These are phyloP conservation scores for Leptomonas seymouri DNA, from an alignment of 208 protist genomes.

Conservation along the genomic window DNA sequence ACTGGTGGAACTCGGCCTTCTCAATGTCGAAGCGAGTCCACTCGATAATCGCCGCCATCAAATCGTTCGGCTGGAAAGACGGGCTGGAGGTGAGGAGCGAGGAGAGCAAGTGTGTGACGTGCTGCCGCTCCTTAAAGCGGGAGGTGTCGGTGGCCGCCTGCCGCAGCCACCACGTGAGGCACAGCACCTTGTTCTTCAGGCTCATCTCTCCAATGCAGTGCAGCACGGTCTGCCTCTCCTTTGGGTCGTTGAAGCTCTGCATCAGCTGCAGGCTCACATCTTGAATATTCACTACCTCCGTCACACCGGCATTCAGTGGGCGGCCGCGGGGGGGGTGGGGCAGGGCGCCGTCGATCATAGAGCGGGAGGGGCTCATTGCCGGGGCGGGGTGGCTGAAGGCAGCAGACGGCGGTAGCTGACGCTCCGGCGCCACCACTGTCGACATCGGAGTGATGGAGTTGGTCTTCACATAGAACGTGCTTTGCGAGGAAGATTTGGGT, in stretches of 20 bases:
- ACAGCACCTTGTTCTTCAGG: slow-evolving; percentile 72
- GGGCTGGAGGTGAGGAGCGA: slow-evolving; percentile 51
- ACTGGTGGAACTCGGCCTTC: slow-evolving; percentile 71
- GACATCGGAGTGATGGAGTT: slow-evolving; percentile 1
- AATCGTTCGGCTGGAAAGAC: slow-evolving; percentile 37
- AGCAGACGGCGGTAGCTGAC: slow-evolving; percentile 5
- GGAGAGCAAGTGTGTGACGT: slow-evolving; percentile 60
- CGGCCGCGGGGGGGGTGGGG: slow-evolving; percentile 22
- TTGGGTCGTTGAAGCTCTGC: slow-evolving; percentile 57
- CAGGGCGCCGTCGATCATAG: slow-evolving; percentile 12
- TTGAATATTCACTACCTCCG: slow-evolving; percentile 70
- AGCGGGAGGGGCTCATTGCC: slow-evolving; percentile 16
- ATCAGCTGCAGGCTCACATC: slow-evolving; percentile 72
- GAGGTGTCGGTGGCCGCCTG: slow-evolving; percentile 57
- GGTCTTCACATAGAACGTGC: slow-evolving; percentile 16
- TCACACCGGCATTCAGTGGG: slow-evolving; percentile 25
- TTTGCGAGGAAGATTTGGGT: slow-evolving; percentile 17
- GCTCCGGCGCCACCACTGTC: slow-evolving; percentile 1
- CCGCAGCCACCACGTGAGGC: slow-evolving; percentile 86
- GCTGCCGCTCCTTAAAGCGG: slow-evolving; percentile 61
- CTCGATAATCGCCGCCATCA: slow-evolving; percentile 67
- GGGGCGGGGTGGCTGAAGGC: slow-evolving; percentile 8
- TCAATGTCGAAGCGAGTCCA: slow-evolving; percentile 87
- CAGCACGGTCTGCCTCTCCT: slow-evolving; percentile 47
- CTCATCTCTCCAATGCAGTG: slow-evolving; percentile 57